Base-by-base conservation (phyloP, 306 rosid species). In the Malus asiatica region DNA sequence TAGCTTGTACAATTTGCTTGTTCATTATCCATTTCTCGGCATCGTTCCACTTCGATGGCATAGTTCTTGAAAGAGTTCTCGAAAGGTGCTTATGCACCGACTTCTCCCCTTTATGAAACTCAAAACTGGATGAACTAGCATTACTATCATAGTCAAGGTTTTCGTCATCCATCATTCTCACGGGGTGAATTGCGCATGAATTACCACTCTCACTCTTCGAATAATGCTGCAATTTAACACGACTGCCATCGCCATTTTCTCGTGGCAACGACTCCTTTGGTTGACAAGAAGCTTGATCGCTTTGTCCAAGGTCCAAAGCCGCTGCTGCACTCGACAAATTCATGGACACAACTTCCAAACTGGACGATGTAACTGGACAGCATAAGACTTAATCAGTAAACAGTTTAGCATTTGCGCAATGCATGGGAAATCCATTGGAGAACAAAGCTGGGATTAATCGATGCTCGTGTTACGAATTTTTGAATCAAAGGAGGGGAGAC, bases 61-160 rank as follows among this genome's bases (percentile, higher is more conserved):
- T 89, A 4, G 97, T 97, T 69, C 96, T 89, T 67, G 90, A 80
- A 2, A 90, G 76, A 4, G 92, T 83, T 76, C 96, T 84, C 66
- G 89, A 51, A 16, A 83, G 83, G 33, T 80, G 89, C 75, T 83
- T 85, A 79, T 77, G 88, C n/a, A 55, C 87, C 15, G 88, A 64
- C 71, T 91, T 90, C 79, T 94, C 98, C 71, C 96, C 95, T 68
- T 89, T 92, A 70, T 89, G 96, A 76, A 94, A 94, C 89, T 94
- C 98, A n/a, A 94, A 94, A 76, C 98, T 94, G 1, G 98, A 94
- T 3, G 98, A 94, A 84, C 98, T 94, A 68, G 98, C 97, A 77
- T 94, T 92, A 73, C 98, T 94, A 72, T 94, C 98, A 71, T 92
- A 94, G 75, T 92, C 98, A 45, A 92, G 89, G 81, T 88, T 89